Conservation (phyloP, 2,329 filamentous ascomycete species). For the Ceratocystis destructans region DNA sequence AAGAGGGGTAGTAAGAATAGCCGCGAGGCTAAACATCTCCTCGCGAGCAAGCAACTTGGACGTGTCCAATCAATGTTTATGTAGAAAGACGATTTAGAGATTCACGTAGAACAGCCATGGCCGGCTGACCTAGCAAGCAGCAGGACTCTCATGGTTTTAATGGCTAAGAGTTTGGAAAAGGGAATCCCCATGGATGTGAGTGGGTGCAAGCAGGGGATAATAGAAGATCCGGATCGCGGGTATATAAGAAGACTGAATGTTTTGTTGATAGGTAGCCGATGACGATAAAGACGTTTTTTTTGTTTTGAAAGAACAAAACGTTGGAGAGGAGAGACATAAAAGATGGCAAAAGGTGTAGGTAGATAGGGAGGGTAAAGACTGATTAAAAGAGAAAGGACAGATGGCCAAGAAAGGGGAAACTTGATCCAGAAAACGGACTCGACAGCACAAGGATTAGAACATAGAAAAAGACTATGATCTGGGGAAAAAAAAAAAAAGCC, state of each 20-base stretch:
- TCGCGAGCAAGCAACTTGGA: slow-evolving; percentile 11
- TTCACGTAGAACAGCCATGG: neutral
- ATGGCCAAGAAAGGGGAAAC: slow-evolving; percentile 5
- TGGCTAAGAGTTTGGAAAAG: neutral
- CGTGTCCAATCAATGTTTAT: slow-evolving; percentile 8
- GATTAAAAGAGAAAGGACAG: slow-evolving; percentile 7
- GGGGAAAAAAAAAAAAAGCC: neutral
- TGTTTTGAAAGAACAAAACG: neutral
- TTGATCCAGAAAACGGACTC: slow-evolving; percentile 6
- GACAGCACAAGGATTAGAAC: neutral
- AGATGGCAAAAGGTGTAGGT: too few relatives aligned
- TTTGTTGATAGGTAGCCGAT: neutral
- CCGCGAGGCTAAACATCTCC: slow-evolving; percentile 16
- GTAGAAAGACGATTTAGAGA: neutral
- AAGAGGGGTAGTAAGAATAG: slow-evolving; percentile 16
- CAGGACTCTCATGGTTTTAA: neutral
- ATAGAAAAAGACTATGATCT: neutral
- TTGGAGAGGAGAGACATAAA: neutral
- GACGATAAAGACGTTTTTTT: slow-evolving; percentile 8
- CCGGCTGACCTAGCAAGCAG: neutral
- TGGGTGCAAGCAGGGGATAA: neutral
- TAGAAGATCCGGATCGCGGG: neutral
- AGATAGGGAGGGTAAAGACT: neutral
- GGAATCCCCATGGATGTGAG: neutral
- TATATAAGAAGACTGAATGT: slow-evolving; percentile 2